Conservation (phyloP, 1,284 basidiomycete genomes). For the Exsudoporus floridanus region DNA sequence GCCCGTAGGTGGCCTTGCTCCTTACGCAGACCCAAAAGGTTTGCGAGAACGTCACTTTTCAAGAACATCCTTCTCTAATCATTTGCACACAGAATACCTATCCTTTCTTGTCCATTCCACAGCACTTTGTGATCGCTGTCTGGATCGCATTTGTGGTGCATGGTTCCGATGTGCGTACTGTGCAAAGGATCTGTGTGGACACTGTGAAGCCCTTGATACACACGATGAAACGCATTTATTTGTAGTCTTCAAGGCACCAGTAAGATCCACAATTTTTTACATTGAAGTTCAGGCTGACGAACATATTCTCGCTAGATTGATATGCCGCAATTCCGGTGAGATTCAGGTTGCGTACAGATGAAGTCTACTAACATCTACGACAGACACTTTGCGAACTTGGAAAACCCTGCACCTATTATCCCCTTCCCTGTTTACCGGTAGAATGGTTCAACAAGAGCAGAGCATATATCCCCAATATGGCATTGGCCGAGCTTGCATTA, state of each 20-base stretch:
- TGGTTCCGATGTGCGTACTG: constrained; percentile 92
- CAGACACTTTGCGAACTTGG: constrained; percentile 60
- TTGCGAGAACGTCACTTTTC: constrained; percentile 13
- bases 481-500: constrained; percentile 1
- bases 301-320: constrained; percentile 45
- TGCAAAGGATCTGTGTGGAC: constrained; percentile 75
- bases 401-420: constrained; percentile 61
- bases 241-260: constrained; percentile 80
- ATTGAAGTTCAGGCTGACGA: constrained; percentile 1
- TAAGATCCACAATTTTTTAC: constrained; percentile 36
- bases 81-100: constrained; percentile 59
- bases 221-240: constrained; percentile 83
- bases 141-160: constrained; percentile 70
- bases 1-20: constrained; percentile 42
- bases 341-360: constrained; percentile 14
- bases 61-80: not conserved
- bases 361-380: constrained; percentile 11
- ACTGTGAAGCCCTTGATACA: constrained; percentile 74
- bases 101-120: constrained; percentile 60
- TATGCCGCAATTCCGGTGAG: constrained; percentile 57
- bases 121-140: constrained; percentile 76
- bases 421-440: constrained; percentile 55
- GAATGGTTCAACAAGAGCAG: constrained; percentile 7
- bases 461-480: constrained; percentile 1
- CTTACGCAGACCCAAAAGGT: constrained; percentile 60